Conservation (phyloP, 78 protist species). For the Chrysochromulina parva region DNA sequence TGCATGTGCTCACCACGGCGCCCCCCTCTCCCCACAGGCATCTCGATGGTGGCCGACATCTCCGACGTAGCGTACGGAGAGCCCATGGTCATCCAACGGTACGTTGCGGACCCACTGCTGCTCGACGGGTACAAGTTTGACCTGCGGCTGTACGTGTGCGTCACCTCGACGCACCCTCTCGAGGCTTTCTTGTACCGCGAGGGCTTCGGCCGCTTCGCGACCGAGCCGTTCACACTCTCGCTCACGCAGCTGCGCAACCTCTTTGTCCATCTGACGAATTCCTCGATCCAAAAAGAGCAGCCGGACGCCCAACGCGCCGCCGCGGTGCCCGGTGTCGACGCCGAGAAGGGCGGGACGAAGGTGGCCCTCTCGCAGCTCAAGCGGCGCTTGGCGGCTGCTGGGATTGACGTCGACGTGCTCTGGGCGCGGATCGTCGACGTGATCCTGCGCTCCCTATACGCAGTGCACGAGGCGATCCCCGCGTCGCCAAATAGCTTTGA, state of each 20-base stretch:
- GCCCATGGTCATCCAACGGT: conserved; percentile 1
- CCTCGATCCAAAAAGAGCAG: conserved; percentile 7
- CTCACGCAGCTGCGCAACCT: background rate
- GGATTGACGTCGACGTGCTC: background rate
- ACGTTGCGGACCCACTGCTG: conserved; percentile 45
- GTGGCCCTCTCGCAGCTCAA: background rate
- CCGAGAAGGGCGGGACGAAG: background rate
- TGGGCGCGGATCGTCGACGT: background rate
- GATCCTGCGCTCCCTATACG: background rate
- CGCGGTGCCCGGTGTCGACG: background rate
- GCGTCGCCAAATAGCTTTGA: background rate
- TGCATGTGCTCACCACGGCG: too few species aligned
- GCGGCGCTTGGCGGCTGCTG: background rate
- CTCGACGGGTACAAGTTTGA: conserved; percentile 53
- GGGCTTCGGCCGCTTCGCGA: conserved; percentile 6
- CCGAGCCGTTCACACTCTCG: background rate
- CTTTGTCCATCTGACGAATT: conserved; percentile 50
- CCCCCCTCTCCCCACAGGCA: too few species aligned
- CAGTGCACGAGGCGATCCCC: conserved; percentile 18
- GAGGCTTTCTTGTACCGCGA: background rate
- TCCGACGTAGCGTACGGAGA: background rate
- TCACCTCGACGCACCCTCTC: conserved; percentile 31
- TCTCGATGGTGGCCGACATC: background rate
- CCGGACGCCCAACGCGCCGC: background rate
- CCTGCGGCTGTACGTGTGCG: conserved; percentile 62